Evolutionary conservation across 2,329 filamentous ascomycete species (phyloP), one percentile per base, ranked within the genome.

Genomic region (Colletotrichum lini): DNA sequence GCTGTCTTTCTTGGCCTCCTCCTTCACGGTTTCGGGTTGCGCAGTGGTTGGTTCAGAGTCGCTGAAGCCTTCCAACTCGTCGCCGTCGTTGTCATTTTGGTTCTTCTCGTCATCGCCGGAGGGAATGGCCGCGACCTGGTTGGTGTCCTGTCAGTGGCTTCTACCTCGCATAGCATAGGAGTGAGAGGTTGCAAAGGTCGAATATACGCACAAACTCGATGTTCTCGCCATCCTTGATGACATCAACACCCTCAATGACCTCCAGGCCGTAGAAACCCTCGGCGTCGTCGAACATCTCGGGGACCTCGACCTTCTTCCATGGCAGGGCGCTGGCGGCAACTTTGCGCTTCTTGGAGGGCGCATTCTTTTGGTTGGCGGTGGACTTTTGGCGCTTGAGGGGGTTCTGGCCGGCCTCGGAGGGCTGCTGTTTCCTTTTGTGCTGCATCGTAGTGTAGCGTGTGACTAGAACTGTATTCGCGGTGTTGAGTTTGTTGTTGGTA

Each of bases 261-360:
- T 99, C 95, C 2, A 99, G 84, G 0, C 94, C 95, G 76, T 92
- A 97, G 80, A 99, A 98, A 0, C 96, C 96, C 74, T 97, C 95
- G n/a, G 94, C 94, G 82, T 98, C 94, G 56, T 96, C 91, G 76
- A 95, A 86, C 78, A 93, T 91, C 78, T 95, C 93, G 8, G 94
- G 94, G 4, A 96, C 90, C 23, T 90, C 85, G 13, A 88, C 84
- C 49, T 84, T 80, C 75, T 88, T 84, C 90, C 90, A 92, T 79
- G 82, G 80, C 53, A 92, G 81, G 1, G 86, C 81, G 73, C 86
- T 81, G 40, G 85, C 80, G 53, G 84, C 82, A 26, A 88, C 82
- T 2, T 83, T 77, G 52, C 80, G 80, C 18, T 79, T 78, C 76
- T 82, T 82, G 65, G 75, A 47, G 0, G 58, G 26, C 4, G 26